Evolutionary conservation across 2,329 filamentous ascomycete species (phyloP), one percentile per base, ranked within the genome.

Genomic region (Nemania serpens): DNA sequence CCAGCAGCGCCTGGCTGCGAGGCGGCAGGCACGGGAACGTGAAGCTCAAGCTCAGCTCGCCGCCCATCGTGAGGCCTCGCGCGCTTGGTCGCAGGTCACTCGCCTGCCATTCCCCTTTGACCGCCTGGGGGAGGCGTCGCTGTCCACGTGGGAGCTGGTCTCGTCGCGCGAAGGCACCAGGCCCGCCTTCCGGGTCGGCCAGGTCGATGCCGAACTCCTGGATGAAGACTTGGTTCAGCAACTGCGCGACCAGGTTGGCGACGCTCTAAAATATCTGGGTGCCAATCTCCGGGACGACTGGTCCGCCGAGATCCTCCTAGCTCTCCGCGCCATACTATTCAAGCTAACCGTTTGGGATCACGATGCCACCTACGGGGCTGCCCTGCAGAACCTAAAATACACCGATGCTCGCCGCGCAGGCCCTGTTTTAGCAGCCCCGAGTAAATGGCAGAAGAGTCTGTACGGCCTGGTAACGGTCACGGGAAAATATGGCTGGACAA

Each of bases 321-420:
- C 81, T 0, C 81, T 99, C 58, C 84, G 94, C 48, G 86, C 89
- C 1, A 80, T 93, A 2, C 80, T 99, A 7, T 99, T 97, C 82
- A 99, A 99, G 77, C 84, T 99, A 64, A 92, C 91, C 15, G 88
- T 99, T 60, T 99, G 95, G 95, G 93, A 98, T 75, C 91, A 97
- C 75, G 89, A 97, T 75, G 91, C 95, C 41, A 96, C 91, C 5
- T 98, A 99, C 75, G 95, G 95, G 62, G 95, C 95, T 11, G 88
- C 91, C 37, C 81, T 99, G 51, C 95, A 99, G 76, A 96, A 96
- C 65, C 83, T 99, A 29, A 88, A 88, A 72, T 98, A 94, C 72
- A 90, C 91, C 11, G 94, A 98, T 74, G 93, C 93, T 50, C 84
- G 94, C 63, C 83, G 81, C 55, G 77, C 77, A 48, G 86, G 86